Evolutionary conservation across 129 eudicot species (phyloP).

Genomic region (Centaurea solstitialis): DNA sequence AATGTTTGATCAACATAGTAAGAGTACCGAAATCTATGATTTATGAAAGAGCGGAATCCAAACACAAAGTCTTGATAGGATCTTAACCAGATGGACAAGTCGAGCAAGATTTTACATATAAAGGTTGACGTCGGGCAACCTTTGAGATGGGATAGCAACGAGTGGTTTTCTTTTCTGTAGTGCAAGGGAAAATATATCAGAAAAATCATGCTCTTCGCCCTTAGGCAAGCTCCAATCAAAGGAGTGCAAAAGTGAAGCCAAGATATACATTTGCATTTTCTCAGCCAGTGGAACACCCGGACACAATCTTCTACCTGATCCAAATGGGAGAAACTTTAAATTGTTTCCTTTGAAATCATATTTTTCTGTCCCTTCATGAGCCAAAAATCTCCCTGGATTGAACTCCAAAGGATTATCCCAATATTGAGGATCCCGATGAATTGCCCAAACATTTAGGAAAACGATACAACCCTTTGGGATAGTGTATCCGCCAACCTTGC

Average conservation of each 20-base stretch:
- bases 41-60: background rate
- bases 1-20: too few relatives aligned
- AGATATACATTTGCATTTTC: background rate
- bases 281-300: background rate
- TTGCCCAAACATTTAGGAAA: slow-evolving; percentile 16
- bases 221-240: background rate
- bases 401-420: slow-evolving; percentile 18
- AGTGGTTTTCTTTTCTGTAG: slow-evolving; percentile 6
- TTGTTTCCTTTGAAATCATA: slow-evolving; percentile 15
- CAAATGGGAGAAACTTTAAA: slow-evolving; percentile 18
- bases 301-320: slow-evolving; percentile 23
- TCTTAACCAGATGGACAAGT: background rate
- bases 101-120: background rate
- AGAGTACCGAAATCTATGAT: background rate
- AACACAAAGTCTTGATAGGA: background rate
- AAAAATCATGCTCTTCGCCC: slow-evolving; percentile 5
- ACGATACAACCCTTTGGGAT: slow-evolving; percentile 13
- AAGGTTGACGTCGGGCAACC: background rate
- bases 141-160: slow-evolving; percentile 8
- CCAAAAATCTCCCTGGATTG: slow-evolving; percentile 14
- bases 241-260: slow-evolving; percentile 6
- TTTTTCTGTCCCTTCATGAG: background rate
- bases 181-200: background rate
- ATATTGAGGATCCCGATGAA: slow-evolving; percentile 12
- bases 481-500: slow-evolving; percentile 3